Percentiles rank a stretch among this genome's conserved stretches.
phyloP scores from a whole-genome alignment of 2,329 filamentous ascomycete species.

The Apiospora phragmitis region DNA sequence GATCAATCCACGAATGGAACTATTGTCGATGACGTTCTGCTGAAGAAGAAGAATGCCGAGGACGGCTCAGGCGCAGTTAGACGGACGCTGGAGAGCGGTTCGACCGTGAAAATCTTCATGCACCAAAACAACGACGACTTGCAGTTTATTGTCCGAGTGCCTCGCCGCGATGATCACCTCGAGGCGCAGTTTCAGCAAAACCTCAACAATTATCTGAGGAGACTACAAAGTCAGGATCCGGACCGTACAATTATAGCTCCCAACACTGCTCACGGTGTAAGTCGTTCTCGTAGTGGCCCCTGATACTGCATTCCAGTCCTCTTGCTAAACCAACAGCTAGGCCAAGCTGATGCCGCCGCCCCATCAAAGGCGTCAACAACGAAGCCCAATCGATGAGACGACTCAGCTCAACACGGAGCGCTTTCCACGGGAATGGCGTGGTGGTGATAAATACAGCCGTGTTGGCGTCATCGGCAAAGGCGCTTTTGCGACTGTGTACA shows the following conservation, averaged over 20 bases:
- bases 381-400: slow-evolving; percentile 14
- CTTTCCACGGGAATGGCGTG: slow-evolving; percentile 71
- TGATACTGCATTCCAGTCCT: not conserved
- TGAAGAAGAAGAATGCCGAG: slow-evolving; percentile 51
- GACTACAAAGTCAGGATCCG: slow-evolving; percentile 31
- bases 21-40: slow-evolving; percentile 71
- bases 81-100: slow-evolving; percentile 71
- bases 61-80: slow-evolving; percentile 34
- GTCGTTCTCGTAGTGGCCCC: slow-evolving; percentile 15
- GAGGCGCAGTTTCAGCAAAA: slow-evolving; percentile 68
- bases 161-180: slow-evolving; percentile 67
- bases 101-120: slow-evolving; percentile 69
- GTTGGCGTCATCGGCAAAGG: slow-evolving; percentile 83
- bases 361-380: slow-evolving; percentile 17
- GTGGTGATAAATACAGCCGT: slow-evolving; percentile 82
- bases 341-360: slow-evolving; percentile 13
- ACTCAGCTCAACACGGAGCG: slow-evolving; percentile 35
- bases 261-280: slow-evolving; percentile 34
- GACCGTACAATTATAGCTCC: slow-evolving; percentile 47
- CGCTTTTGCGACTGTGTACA: slow-evolving; percentile 92
- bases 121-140: slow-evolving; percentile 58
- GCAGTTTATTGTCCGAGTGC: slow-evolving; percentile 83
- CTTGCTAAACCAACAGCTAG: not conserved
- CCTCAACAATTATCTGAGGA: slow-evolving; percentile 63
- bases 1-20: slow-evolving; percentile 97